These are phyloP conservation scores for Pseudisothecium myosuroides DNA, from an alignment of 225 moss, liverwort and hornwort genomes.

Conservation along the genomic window DNA sequence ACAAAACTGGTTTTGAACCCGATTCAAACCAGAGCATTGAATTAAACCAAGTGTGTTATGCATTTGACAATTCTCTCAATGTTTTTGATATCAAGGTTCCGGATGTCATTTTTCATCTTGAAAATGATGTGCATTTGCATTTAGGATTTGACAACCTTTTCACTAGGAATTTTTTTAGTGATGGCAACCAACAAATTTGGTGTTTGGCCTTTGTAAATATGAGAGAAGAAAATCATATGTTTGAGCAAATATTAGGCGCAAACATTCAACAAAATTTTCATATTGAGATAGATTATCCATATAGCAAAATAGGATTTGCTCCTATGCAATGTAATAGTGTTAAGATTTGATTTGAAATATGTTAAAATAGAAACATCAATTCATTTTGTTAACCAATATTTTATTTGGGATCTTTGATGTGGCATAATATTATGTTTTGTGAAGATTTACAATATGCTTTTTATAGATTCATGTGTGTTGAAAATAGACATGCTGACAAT, in stretches of 20 bases:
- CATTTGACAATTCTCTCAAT: neutral
- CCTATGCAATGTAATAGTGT: neutral
- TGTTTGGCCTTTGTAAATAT: neutral
- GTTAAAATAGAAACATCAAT: too few relatives aligned
- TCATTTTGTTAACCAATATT: neutral
- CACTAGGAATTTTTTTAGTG: accelerated
- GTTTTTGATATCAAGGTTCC: neutral
- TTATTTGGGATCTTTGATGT: neutral
- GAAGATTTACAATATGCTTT: too few relatives aligned
- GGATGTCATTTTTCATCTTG: neutral
- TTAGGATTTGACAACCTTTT: neutral
- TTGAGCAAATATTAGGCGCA: neutral
- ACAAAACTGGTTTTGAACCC: neutral
- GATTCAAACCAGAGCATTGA: neutral
- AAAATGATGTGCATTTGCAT: neutral
- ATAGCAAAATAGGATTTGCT: neutral
- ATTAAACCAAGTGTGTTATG: neutral
- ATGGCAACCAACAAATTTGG: neutral
- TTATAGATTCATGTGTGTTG: neutral
- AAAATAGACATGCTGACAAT: neutral
- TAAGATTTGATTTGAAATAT: neutral
- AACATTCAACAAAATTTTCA: neutral
- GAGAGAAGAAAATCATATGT: accelerated
- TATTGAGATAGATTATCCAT: neutral
- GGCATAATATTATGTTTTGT: neutral